Evolutionary conservation across 441 rosid genomes (phyloP).

Genomic region (Erysimum pusillum): DNA sequence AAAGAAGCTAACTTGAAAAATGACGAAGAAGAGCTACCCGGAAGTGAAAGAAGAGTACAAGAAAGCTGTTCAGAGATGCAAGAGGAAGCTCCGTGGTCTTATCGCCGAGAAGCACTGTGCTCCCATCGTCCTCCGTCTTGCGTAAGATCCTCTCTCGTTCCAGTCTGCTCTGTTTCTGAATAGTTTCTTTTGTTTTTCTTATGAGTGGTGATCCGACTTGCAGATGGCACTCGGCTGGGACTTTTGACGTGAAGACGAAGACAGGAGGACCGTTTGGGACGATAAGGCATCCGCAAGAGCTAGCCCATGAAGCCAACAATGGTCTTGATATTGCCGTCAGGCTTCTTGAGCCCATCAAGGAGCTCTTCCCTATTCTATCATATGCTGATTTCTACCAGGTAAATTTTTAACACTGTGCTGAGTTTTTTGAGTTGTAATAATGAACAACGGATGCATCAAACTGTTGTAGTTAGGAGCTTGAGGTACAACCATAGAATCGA

Average conservation of each 20-base stretch:
- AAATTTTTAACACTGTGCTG: background rate
- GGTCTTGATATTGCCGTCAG: constrained; percentile 66
- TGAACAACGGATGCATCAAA: constrained; percentile 1
- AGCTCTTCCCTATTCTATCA: constrained; percentile 56
- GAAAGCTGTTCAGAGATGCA: constrained; percentile 55
- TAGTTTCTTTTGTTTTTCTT: background rate
- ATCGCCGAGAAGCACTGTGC: constrained; percentile 71
- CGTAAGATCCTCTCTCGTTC: constrained; percentile 43
- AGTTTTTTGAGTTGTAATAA: background rate
- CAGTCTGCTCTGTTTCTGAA: background rate
- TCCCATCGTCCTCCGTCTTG: constrained; percentile 66
- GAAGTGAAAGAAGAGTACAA: constrained; percentile 59
- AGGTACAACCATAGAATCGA: background rate
- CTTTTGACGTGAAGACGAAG: constrained; percentile 61
- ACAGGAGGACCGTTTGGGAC: constrained; percentile 75
- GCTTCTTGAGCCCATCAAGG: constrained; percentile 61
- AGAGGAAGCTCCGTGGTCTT: constrained; percentile 63
- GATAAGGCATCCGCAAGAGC: constrained; percentile 59
- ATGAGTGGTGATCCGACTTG: background rate
- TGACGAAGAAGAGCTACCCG: constrained; percentile 61
- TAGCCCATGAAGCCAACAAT: constrained; percentile 61
- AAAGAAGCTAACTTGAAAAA: constrained; percentile 22
- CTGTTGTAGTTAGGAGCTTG: background rate
- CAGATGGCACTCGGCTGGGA: constrained; percentile 77
- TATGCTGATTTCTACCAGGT: constrained; percentile 68